phyloP scores from a whole-genome alignment of 345 rosid genomes.

The Brassica juncea region DNA sequence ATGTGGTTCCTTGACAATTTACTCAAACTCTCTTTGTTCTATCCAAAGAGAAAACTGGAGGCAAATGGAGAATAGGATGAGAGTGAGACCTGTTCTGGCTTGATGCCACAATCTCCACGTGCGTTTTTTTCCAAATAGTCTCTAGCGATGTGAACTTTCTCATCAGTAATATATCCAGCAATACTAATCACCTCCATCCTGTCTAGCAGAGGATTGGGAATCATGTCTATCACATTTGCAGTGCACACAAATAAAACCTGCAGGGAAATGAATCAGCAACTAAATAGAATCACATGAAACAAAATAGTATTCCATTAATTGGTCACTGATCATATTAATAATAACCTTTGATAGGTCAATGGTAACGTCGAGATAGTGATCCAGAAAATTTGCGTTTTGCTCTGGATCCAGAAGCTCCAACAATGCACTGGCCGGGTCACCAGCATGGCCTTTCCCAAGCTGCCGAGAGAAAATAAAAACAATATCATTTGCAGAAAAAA shows the following conservation, averaged over 20 bases:
- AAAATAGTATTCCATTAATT: constrained; percentile 22
- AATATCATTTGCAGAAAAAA: neutral
- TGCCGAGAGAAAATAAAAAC: constrained; percentile 39
- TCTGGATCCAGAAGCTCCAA: constrained; percentile 99
- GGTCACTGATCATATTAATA: constrained; percentile 17
- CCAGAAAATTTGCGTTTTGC: constrained; percentile 98
- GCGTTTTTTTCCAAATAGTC: constrained; percentile 90
- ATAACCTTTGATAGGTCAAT: constrained; percentile 93
- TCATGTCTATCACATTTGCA: constrained; percentile 92
- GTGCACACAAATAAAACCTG: constrained; percentile 99
- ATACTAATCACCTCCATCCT: constrained; percentile 98
- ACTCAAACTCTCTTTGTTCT: neutral
- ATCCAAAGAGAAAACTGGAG: neutral
- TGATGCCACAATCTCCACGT: constrained; percentile 88
- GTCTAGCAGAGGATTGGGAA: constrained; percentile 97
- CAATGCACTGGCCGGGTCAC: constrained; percentile 99
- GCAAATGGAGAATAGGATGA: neutral
- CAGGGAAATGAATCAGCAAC: constrained; percentile 4
- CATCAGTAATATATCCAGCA: constrained; percentile 98
- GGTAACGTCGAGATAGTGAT: constrained; percentile 97
- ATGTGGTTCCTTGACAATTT: neutral
- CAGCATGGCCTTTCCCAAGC: constrained; percentile 97
- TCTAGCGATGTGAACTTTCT: constrained; percentile 98
- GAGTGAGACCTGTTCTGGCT: constrained; percentile 75
- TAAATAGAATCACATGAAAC: neutral